Percentiles rank a stretch among this genome's conserved stretches.
Conservation (phyloP, 2,329 filamentous ascomycete genomes). For the Colletotrichum spaethianum region DNA sequence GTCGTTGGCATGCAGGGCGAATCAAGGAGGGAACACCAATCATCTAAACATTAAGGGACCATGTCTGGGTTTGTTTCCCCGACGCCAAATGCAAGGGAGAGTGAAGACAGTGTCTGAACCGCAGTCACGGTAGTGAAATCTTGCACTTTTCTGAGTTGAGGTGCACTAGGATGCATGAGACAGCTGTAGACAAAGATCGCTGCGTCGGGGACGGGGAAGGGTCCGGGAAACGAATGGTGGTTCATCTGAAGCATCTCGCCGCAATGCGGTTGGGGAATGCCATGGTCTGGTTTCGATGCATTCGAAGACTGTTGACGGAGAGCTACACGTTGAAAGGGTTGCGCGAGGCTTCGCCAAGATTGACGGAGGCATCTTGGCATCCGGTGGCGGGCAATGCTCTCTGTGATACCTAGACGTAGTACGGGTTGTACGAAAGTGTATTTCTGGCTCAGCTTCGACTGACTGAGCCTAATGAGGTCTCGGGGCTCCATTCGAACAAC, state of each 20-base stretch:
- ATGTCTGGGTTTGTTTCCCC: not conserved
- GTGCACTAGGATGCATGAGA: slow-evolving; percentile 19
- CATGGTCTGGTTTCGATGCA: slow-evolving; percentile 11
- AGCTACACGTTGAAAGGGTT: slow-evolving; percentile 1
- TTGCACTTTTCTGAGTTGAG: not conserved
- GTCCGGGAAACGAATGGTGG: not conserved
- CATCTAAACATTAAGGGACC: not conserved
- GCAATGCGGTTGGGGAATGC: not conserved
- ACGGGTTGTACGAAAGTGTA: not conserved
- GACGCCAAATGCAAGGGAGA: slow-evolving; percentile 22
- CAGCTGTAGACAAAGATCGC: slow-evolving; percentile 5
- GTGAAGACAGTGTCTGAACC: slow-evolving; percentile 27
- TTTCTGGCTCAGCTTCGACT: not conserved
- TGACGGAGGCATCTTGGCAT: slow-evolving; percentile 29
- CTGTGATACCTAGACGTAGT: not conserved
- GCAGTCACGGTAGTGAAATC: slow-evolving; percentile 10
- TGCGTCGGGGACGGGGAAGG: slow-evolving; percentile 7
- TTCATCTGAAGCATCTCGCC: not conserved
- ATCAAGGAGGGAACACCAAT: not conserved
- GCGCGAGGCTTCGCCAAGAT: slow-evolving; percentile 24
- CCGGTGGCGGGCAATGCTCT: slow-evolving; percentile 10
- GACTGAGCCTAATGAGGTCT: slow-evolving; percentile 23
- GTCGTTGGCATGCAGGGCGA: slow-evolving; percentile 7
- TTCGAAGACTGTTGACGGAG: slow-evolving; percentile 25
- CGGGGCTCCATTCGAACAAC: not conserved